Evolutionary conservation across 2,329 filamentous ascomycete species (phyloP), one percentile per base, ranked within the genome.

Genomic region (Dactylonectria estremocensis): DNA sequence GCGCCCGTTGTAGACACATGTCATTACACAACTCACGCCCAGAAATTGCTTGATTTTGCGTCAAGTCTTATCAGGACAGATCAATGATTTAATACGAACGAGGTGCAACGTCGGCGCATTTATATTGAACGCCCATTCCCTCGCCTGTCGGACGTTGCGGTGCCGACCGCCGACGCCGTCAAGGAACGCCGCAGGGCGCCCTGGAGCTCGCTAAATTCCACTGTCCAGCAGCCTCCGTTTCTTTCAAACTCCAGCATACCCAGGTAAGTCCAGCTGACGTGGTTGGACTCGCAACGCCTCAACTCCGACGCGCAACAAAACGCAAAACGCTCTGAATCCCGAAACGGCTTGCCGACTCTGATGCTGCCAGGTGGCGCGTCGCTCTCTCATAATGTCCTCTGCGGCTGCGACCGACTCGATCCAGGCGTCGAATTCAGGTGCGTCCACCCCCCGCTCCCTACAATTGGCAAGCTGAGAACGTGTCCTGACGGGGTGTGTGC

Each of bases 321-420:
- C 66, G 22, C 59, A 28, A 28, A 61, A 62, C 65, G 54, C 60
- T 28, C 54, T 31, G 37, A 68, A 56, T 65, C 71, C 61, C 59
- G 31, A 45, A 62, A 49, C 61, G 68, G 24, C 24, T 70, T 65
- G 65, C 67, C 64, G 65, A 64, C 69, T 63, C 68, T 72, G 71
- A 78, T 76, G 74, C 70, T 64, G 63, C 69, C 70, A 63, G 61
- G 62, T 60, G 69, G 70, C 64, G 71, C 67, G 63, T 69, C 64
- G 43, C 65, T 53, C 64, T 37, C 66, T 69, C 67, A 78, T 70
- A 72, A 85, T 85, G 83, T 83, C 83, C 62, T 83, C 83, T 63
- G 75, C 78, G 64, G 73, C 77, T 63, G 74, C 78, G 61, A 75
- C 73, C 69, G 79, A 82, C 71, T 75, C 80, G 61, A 76, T 76